A percentile compares a stretch with the other conserved stretches of the same genome.
These are phyloP conservation scores for Pyrenophora tritici-repentis DNA, from an alignment of 2,329 filamentous ascomycete species.

Conservation along the genomic window DNA sequence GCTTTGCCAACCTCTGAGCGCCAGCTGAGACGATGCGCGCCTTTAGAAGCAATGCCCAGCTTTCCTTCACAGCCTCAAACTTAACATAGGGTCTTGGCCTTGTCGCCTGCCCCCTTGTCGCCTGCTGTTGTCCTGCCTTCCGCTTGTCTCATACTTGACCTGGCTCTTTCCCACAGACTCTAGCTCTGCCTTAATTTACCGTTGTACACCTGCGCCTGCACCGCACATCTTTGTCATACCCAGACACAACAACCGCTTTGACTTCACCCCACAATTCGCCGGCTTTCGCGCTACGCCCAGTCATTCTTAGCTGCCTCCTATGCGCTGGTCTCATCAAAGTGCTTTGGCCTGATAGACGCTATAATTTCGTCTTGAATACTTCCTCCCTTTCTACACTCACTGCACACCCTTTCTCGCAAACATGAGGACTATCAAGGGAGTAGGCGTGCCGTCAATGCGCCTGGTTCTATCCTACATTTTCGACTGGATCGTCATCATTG, in stretches of 20 bases:
- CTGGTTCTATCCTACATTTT: slow-evolving; percentile 70
- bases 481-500: slow-evolving; percentile 73
- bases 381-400: slow-evolving; percentile 7
- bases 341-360: slow-evolving; percentile 18
- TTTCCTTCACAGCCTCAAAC: slow-evolving; percentile 23
- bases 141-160: neutral
- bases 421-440: slow-evolving; percentile 33
- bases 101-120: slow-evolving; percentile 20
- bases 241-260: neutral
- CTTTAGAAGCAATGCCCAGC: slow-evolving; percentile 7
- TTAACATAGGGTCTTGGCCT: slow-evolving; percentile 19
- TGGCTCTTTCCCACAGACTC: neutral
- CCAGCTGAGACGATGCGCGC: slow-evolving; percentile 16
- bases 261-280: neutral
- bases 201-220: neutral
- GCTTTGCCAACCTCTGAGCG: slow-evolving; percentile 9
- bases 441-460: slow-evolving; percentile 52
- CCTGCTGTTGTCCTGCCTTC: neutral
- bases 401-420: slow-evolving; percentile 8
- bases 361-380: neutral
- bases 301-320: slow-evolving; percentile 4
- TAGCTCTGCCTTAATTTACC: neutral
- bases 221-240: neutral
- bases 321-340: slow-evolving; percentile 12
- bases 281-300: slow-evolving; percentile 7